Conservation (phyloP, 352 stramenopile species). For the Phytophthora kernoviae region DNA sequence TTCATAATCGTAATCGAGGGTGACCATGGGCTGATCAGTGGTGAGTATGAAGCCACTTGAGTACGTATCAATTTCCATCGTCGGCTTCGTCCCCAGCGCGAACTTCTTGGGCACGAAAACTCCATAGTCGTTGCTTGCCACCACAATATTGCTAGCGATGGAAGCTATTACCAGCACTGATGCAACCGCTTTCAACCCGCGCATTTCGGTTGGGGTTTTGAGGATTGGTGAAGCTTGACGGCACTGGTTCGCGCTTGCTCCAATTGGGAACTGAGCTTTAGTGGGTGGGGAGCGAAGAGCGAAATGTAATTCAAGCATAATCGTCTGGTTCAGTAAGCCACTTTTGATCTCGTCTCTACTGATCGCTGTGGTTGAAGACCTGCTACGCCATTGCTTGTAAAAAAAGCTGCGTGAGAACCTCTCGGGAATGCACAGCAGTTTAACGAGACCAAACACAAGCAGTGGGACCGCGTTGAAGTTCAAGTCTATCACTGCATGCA, state of each 20-base stretch:
- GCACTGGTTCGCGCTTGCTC: neutral
- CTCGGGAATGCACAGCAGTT: neutral
- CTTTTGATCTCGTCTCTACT: too few relatives aligned
- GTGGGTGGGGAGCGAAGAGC: neutral
- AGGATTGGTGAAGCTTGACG: neutral
- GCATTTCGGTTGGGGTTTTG: neutral
- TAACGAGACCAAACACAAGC: too few relatives aligned
- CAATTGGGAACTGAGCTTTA: neutral
- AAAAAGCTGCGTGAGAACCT: too few relatives aligned
- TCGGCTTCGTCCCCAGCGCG: slow-evolving; percentile 17
- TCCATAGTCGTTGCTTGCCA: slow-evolving; percentile 10
- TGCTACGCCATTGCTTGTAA: too few relatives aligned
- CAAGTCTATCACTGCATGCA: too few relatives aligned
- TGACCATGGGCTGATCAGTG: slow-evolving; percentile 18
- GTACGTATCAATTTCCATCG: slow-evolving; percentile 18
- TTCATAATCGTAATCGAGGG: slow-evolving; percentile 38
- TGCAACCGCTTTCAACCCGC: neutral
- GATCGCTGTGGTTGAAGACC: too few relatives aligned
- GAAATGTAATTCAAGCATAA: too few relatives aligned
- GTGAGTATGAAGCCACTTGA: slow-evolving; percentile 25
- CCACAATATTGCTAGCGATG: neutral
- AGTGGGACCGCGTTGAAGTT: too few relatives aligned
- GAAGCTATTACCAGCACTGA: neutral
- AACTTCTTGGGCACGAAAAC: slow-evolving; percentile 39
- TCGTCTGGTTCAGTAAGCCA: too few relatives aligned